A percentile compares a stretch with the other conserved stretches of the same genome.
Evolutionary conservation across 1,284 basidiomycete species (phyloP).

Genomic region (Naganishia cerealis): DNA sequence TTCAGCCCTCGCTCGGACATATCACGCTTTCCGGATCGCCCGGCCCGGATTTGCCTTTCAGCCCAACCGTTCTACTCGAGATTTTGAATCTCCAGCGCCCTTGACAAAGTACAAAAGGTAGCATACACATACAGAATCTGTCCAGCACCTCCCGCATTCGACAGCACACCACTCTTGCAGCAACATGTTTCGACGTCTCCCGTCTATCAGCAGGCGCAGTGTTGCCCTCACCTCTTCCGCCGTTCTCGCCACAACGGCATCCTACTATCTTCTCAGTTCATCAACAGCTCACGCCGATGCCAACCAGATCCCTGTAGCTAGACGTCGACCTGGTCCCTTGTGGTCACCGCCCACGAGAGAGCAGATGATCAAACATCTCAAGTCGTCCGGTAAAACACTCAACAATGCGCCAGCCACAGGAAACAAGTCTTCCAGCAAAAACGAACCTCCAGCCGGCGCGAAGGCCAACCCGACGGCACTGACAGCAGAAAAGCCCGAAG

Average conservation of each 20-base stretch:
- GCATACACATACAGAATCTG: background rate
- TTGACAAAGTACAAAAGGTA: conserved; percentile 6
- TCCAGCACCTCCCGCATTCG: background rate
- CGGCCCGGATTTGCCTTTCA: conserved; percentile 27
- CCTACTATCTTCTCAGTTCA: conserved; percentile 32
- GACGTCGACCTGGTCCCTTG: conserved; percentile 53
- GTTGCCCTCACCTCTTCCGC: conserved; percentile 28
- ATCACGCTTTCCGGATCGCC: conserved; percentile 24
- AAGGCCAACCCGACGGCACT: conserved; percentile 39
- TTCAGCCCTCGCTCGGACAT: conserved; percentile 14
- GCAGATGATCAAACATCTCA: conserved; percentile 56
- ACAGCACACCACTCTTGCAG: background rate
- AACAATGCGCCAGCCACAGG: conserved; percentile 41
- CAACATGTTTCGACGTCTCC: conserved; percentile 35
- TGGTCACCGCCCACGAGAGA: conserved; percentile 56
- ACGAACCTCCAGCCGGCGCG: conserved; percentile 38
- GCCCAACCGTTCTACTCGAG: background rate
- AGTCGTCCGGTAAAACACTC: conserved; percentile 46
- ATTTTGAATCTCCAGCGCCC: background rate
- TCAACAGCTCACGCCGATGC: conserved; percentile 30
- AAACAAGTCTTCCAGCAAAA: conserved; percentile 45
- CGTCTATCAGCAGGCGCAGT: conserved; percentile 18
- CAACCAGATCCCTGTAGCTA: conserved; percentile 38
- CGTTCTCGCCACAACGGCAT: conserved; percentile 16
- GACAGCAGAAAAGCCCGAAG: conserved; percentile 40